Percentiles rank a stretch among this genome's conserved stretches.
Evolutionary conservation across 768 basidiomycete genomes (phyloP).

Genomic region (Leccinum boreale): DNA sequence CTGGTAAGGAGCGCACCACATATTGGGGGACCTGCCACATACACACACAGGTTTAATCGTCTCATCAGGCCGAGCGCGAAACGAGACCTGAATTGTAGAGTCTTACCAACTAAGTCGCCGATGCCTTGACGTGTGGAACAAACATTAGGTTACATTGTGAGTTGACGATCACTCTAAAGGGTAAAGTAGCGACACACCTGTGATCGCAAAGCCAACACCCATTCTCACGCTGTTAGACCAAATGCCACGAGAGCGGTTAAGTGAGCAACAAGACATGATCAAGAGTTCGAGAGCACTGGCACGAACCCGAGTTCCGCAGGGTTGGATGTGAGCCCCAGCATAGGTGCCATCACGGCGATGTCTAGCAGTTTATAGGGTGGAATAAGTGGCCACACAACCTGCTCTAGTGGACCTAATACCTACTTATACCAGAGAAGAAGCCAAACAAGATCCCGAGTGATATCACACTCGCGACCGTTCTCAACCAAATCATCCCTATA

Average conservation of each 20-base stretch:
- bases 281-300: not conserved
- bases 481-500: conserved; percentile 41
- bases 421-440: conserved; percentile 45
- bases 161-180: not conserved
- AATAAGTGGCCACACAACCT: no score
- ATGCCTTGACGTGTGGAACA: conserved; percentile 10
- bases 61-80: not conserved
- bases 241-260: not conserved
- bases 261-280: not conserved
- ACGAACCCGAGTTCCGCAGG: conserved; percentile 50
- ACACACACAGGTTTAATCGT: conserved; percentile 12
- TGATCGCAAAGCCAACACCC: conserved; percentile 47
- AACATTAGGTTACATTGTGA: not conserved
- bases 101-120: conserved; percentile 21
- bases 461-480: conserved; percentile 35
- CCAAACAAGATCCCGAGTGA: conserved; percentile 46
- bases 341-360: conserved; percentile 39
- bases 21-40: conserved; percentile 49
- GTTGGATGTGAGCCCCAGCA: conserved; percentile 43
- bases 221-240: conserved; percentile 31
- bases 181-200: conserved; percentile 27
- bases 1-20: conserved; percentile 51
- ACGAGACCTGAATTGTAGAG: not conserved
- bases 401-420: conserved; percentile 4
- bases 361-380: conserved; percentile 19